Percentiles rank a stretch among this genome's conserved stretches.
Conservation (phyloP, 164 flowering plant species). For the Magnolia kwangsiensis region DNA sequence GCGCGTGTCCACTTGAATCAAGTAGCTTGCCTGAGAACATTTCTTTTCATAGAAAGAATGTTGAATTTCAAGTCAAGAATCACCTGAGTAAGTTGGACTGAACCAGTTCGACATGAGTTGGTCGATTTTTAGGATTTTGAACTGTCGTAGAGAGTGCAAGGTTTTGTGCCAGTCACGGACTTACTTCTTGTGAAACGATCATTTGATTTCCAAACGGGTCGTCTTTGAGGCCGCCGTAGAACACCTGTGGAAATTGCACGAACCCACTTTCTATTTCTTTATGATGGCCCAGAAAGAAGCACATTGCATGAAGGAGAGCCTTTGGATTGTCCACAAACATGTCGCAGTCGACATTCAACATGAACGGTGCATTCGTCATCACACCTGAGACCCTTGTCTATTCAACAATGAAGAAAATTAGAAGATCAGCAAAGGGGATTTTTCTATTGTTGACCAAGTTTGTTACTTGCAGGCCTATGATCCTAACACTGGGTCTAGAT, state of each 20-base stretch:
- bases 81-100: too few relatives aligned
- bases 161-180: too few relatives aligned
- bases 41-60: too few relatives aligned
- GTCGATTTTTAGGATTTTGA: neutral
- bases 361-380: conserved; percentile 68
- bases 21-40: too few relatives aligned
- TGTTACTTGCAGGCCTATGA: too few relatives aligned
- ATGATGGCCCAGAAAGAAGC: conserved; percentile 33
- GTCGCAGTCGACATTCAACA: conserved; percentile 74
- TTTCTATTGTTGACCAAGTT: too few relatives aligned
- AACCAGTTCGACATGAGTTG: too few relatives aligned
- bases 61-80: too few relatives aligned
- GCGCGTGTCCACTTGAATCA: too few relatives aligned
- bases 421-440: neutral
- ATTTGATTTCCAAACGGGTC: conserved; percentile 47
- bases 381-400: conserved; percentile 63
- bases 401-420: neutral
- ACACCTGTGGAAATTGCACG: conserved; percentile 51
- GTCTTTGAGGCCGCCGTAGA: conserved; percentile 40
- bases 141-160: neutral
- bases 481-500: too few relatives aligned
- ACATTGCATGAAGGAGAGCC: conserved; percentile 50
- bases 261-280: conserved; percentile 32
- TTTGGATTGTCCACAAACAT: conserved; percentile 58
- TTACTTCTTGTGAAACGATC: too few relatives aligned